Conservation (phyloP, 306 rosid species). For the Luffa acutangula region DNA sequence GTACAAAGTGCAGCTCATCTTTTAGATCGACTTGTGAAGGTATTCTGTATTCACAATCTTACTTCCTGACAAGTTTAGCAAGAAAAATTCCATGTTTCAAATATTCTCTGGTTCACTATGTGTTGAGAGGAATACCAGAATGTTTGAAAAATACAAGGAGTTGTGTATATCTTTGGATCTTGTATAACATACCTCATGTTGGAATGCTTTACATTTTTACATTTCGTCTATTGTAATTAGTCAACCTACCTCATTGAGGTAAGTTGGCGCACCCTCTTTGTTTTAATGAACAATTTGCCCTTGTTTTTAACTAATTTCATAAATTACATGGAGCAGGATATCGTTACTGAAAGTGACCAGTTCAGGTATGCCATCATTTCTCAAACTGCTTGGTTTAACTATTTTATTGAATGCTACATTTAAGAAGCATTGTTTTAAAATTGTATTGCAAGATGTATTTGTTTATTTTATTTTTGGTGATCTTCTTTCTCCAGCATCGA, state of each 20-base stretch:
- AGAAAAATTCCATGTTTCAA: not conserved
- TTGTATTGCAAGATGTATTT: not conserved
- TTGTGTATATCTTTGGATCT: not conserved
- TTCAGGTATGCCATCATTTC: constrained; percentile 62
- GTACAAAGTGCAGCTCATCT: constrained; percentile 99
- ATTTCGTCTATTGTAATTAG: not conserved
- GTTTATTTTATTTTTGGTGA: constrained; percentile 10
- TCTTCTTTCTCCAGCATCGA: constrained; percentile 57
- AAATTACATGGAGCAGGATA: constrained; percentile 66
- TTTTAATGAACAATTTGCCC: not conserved
- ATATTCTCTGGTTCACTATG: not conserved
- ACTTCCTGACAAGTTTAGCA: too few relatives aligned
- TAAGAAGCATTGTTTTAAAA: constrained; percentile 6
- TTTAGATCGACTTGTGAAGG: constrained; percentile 81
- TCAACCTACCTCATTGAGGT: not conserved
- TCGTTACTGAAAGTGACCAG: constrained; percentile 97
- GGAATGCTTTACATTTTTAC: not conserved
- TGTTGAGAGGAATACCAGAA: not conserved
- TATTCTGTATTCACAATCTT: too few relatives aligned
- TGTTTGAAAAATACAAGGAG: not conserved
- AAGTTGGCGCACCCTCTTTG: not conserved
- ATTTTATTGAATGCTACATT: constrained; percentile 14
- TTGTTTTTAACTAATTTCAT: constrained; percentile 18
- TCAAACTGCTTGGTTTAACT: constrained; percentile 12
- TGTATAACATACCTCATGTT: not conserved